These are phyloP conservation scores for Apiotrichum mycotoxinovorans DNA, from an alignment of 1,284 basidiomycete genomes.

Conservation along the genomic window DNA sequence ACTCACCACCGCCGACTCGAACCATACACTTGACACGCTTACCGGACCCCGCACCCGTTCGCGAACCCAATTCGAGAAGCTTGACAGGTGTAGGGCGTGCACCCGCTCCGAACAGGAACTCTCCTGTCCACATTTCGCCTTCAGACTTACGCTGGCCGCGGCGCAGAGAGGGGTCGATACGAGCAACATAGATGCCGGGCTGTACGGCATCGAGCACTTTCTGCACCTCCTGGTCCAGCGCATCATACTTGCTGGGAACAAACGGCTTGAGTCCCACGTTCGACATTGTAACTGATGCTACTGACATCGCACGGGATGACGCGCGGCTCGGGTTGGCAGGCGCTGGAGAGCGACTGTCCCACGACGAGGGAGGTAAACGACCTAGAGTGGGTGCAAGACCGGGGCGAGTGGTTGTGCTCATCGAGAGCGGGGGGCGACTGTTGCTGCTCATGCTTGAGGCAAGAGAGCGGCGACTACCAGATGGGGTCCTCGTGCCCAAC, in stretches of 20 bases:
- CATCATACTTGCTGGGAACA: conserved; percentile 40
- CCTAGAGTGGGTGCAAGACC: conserved; percentile 10
- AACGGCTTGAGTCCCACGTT: conserved; percentile 27
- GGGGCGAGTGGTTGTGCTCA: not conserved
- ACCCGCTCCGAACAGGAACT: conserved; percentile 44
- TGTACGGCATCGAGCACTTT: conserved; percentile 25
- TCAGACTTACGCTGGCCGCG: conserved; percentile 38
- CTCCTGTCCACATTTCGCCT: conserved; percentile 45
- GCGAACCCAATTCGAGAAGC: conserved; percentile 30
- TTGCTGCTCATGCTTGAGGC: not conserved
- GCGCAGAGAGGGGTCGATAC: conserved; percentile 39
- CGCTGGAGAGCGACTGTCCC: conserved; percentile 23
- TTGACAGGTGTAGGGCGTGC: conserved; percentile 32
- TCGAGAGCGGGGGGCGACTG: not conserved
- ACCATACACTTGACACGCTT: conserved; percentile 38
- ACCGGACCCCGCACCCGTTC: conserved; percentile 11
- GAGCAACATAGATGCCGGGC: conserved; percentile 31
- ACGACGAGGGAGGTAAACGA: conserved; percentile 31
- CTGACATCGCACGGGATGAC: conserved; percentile 29
- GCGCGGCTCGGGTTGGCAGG: conserved; percentile 17
- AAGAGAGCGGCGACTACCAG: not conserved
- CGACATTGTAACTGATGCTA: not conserved
- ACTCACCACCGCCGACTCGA: conserved; percentile 30
- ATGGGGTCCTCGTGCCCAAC: not conserved
- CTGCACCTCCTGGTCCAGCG: conserved; percentile 38